phyloP scores from a whole-genome alignment of 2,329 filamentous ascomycete genomes.

The Fusarium phyllophilum region DNA sequence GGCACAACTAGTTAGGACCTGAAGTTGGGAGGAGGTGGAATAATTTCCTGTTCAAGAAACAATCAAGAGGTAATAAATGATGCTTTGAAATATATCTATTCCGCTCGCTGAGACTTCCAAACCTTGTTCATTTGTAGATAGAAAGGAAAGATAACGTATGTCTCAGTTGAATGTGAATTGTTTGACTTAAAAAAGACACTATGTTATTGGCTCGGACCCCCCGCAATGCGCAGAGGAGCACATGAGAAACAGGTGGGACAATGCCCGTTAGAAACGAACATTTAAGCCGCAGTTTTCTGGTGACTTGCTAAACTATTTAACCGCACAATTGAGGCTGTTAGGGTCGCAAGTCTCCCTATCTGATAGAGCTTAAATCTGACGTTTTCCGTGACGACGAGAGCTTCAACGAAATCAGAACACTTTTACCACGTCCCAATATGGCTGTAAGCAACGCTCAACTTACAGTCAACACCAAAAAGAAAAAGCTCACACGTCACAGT shows the following conservation, averaged over 20 bases:
- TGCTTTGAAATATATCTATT: background rate
- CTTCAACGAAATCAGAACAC: background rate
- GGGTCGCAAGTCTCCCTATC: background rate
- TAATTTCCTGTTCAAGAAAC: background rate
- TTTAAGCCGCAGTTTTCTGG: constrained; percentile 18
- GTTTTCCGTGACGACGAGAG: constrained; percentile 5
- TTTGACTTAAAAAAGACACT: background rate
- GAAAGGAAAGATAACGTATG: background rate
- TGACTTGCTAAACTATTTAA: constrained; percentile 11
- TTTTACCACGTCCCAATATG: constrained; percentile 15
- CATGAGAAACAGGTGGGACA: constrained; percentile 32
- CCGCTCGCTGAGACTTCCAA: background rate
- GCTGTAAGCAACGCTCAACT: constrained; percentile 29
- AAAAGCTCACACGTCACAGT: constrained; percentile 45
- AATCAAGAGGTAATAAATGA: background rate
- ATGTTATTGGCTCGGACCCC: constrained; percentile 38
- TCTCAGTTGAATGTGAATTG: constrained; percentile 13
- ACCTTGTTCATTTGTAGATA: background rate
- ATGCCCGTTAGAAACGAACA: constrained; percentile 6
- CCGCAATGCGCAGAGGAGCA: constrained; percentile 25
- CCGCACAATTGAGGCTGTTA: constrained; percentile 13
- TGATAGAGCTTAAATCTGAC: background rate
- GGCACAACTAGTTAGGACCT: background rate
- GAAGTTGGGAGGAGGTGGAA: background rate
- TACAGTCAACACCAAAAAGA: background rate